Evolutionary conservation across 352 stramenopile genomes (phyloP).

Genomic region (Globisporangium echinulatum): DNA sequence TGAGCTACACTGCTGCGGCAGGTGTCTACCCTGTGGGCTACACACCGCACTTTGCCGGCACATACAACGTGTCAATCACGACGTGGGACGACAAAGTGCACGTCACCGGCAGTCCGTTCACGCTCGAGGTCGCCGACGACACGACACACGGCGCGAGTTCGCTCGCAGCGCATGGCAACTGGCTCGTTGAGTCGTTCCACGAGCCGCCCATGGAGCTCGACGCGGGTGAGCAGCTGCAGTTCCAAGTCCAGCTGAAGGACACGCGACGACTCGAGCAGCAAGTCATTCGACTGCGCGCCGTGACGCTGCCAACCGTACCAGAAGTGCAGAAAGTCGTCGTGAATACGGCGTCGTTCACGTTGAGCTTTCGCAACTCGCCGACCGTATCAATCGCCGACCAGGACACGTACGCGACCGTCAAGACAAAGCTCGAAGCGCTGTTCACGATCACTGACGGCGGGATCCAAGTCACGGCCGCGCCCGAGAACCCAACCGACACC

Average conservation of each 20-base stretch:
- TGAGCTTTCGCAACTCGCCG: conserved; percentile 61
- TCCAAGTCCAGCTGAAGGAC: conserved; percentile 92
- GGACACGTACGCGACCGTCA: conserved; percentile 39
- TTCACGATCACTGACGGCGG: conserved; percentile 75
- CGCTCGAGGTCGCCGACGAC: conserved; percentile 69
- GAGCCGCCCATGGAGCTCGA: conserved; percentile 48
- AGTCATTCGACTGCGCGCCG: conserved; percentile 47
- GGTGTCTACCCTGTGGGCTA: conserved; percentile 92
- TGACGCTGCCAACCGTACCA: conserved; percentile 32
- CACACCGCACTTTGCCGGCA: conserved; percentile 85
- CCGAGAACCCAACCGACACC: conserved; percentile 20
- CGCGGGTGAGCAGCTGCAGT: conserved; percentile 43
- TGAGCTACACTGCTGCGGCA: conserved; percentile 38
- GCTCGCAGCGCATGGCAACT: conserved; percentile 56
- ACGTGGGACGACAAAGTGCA: conserved; percentile 52
- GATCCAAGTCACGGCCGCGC: conserved; percentile 59
- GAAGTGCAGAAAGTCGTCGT: conserved; percentile 62
- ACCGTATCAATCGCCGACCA: conserved; percentile 23
- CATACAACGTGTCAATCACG: conserved; percentile 87
- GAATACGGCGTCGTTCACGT: conserved; percentile 24
- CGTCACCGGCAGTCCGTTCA: conserved; percentile 89
- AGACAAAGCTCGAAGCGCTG: conserved; percentile 63
- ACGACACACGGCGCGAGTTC: conserved; percentile 66
- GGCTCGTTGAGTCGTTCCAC: conserved; percentile 59
- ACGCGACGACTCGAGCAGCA: conserved; percentile 61